Evolutionary conservation across 139 green algal genomes (phyloP).

Genomic region (Chlorella sp.): DNA sequence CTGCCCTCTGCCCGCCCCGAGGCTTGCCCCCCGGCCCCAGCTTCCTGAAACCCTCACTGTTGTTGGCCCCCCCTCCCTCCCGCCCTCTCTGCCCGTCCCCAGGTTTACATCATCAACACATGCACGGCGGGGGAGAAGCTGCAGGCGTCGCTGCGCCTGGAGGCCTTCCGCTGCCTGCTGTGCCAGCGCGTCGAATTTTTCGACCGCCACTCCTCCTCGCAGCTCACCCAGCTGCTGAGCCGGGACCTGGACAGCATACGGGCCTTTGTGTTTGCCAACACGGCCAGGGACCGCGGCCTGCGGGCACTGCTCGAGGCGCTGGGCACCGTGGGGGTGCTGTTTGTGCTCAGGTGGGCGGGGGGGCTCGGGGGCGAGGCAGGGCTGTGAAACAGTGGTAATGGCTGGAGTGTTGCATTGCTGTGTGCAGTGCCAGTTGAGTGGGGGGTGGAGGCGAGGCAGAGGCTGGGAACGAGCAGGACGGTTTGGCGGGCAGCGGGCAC

Average conservation of each 20-base stretch:
- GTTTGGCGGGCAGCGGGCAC: neutral
- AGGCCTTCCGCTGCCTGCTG: conserved; percentile 87
- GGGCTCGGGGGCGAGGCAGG: neutral
- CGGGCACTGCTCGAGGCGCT: conserved; percentile 78
- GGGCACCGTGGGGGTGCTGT: conserved; percentile 71
- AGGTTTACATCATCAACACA: conserved; percentile 85
- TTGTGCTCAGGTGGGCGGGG: conserved; percentile 38
- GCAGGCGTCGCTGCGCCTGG: conserved; percentile 60
- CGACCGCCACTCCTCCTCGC: conserved; percentile 60
- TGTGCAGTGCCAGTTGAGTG: conserved; percentile 61
- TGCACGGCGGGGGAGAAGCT: conserved; percentile 78
- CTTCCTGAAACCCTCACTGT: neutral
- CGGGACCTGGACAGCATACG: conserved; percentile 87
- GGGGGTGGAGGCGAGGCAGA: too few relatives aligned
- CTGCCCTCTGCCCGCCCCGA: neutral
- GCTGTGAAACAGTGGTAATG: neutral
- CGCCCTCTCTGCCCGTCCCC: conserved; percentile 32
- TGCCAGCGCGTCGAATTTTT: conserved; percentile 80
- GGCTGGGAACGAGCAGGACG: neutral
- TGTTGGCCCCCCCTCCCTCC: neutral
- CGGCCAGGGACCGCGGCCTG: conserved; percentile 78
- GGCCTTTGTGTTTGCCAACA: conserved; percentile 84
- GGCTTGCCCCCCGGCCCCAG: neutral
- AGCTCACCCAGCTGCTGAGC: conserved; percentile 80
- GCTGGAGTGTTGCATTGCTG: neutral